Evolutionary conservation across 1,284 basidiomycete species (phyloP), one percentile per base, ranked within the genome.

Genomic region (Puccinia polysora): DNA sequence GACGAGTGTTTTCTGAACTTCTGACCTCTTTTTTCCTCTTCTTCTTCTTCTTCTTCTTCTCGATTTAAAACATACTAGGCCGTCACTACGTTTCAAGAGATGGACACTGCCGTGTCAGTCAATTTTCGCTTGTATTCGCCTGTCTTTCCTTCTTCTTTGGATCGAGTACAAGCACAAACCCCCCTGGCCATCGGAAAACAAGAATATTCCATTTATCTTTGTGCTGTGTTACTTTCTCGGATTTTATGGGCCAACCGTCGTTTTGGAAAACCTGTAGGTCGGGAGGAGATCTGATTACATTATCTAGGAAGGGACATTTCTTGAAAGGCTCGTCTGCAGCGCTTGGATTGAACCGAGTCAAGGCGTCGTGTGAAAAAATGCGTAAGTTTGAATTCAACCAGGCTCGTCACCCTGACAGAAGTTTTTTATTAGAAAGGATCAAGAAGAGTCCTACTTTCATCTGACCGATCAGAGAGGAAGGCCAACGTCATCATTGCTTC

Each of bases 281-380:
- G 7, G 45, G 28, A 25, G 55, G 53, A 74, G 84, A 90, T 75
- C 84, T 93, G 15, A 76, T 78, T 7, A 81, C 86, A 75, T 84
- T 96, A 15, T 88, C 89, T 3, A 83, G 83, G 18, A 83, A 90
- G 12, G 93, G 92, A 0, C 93, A 97, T 81, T 97, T 91, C 81
- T 86, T 97, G 78, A 97, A 96, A 80, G 93, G 92, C 60, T 94
- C 91, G 1, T 93, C 90, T 36, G 92, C 92, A 15, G 90, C 93
- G 1, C 84, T 96, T 52, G 92, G 92, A 43, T 85, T 93, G 49
- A 82, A 83, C 75, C 86, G 86, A 77, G 91, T 97, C 69, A 87
- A 91, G 78, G 84, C 82, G 32, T 86, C 87, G 55, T 95, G 92
- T 81, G 91, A 91, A 80, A 85, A 85, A 81, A 93, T 95, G 79